These are phyloP conservation scores for Davidsoniella eucalypti DNA, from an alignment of 2,329 filamentous ascomycete genomes.

Conservation along the genomic window DNA sequence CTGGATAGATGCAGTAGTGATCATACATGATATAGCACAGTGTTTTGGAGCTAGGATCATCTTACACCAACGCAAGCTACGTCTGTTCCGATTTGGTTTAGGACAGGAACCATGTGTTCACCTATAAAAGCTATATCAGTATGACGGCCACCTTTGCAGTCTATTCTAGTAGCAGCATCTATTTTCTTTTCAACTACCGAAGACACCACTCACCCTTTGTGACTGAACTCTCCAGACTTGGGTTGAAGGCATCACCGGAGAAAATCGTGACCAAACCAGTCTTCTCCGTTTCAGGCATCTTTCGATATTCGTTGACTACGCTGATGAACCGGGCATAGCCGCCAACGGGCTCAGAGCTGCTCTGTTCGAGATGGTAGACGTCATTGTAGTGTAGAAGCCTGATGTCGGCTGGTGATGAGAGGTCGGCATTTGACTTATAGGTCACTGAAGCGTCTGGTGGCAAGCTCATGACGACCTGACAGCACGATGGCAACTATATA, in stretches of 20 bases:
- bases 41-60: constrained; percentile 15
- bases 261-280: constrained; percentile 61
- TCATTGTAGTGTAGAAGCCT: constrained; percentile 87
- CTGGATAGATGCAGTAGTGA: no score
- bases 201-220: constrained; percentile 49
- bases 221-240: constrained; percentile 71
- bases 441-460: constrained; percentile 9
- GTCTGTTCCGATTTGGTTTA: constrained; percentile 63
- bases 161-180: not conserved
- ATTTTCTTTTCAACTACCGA: not conserved
- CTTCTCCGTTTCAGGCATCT: constrained; percentile 38
- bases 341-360: constrained; percentile 66
- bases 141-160: no score
- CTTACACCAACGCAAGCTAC: constrained; percentile 68
- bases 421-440: constrained; percentile 7
- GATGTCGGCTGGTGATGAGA: constrained; percentile 40
- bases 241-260: constrained; percentile 86
- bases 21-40: not conserved
- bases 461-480: not conserved
- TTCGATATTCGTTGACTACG: constrained; percentile 57
- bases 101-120: constrained; percentile 71
- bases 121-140: constrained; percentile 23
- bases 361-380: constrained; percentile 71
- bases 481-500: not conserved
- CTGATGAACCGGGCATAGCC: constrained; percentile 69